Base-by-base conservation (phyloP, 2,329 filamentous ascomycete species). In the Epichloe aotearoae region DNA sequence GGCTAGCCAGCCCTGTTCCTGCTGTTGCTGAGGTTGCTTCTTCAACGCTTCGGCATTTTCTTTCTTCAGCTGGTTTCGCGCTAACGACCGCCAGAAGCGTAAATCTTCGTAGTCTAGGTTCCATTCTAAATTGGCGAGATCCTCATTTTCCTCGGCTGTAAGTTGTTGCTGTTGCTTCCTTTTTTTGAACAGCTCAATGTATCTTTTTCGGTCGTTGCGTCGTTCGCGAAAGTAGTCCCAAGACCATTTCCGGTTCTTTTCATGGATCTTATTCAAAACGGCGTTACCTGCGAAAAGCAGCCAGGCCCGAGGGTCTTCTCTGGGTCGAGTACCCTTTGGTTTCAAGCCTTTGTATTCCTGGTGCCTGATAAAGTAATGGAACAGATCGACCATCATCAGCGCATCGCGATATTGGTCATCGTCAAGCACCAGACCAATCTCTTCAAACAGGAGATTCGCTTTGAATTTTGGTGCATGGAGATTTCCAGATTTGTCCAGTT, bases 171-270 rank as follows among this genome's bases (percentile, higher is more conserved):
- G 83, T 55, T 84, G 79, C 62, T 88, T 89, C 66, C 83, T 87
- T 71, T 95, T 96, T 96, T 97, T 98, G 77, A 97, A 99, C 1
- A 98, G 71, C 53, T 88, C 82, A 54, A 97, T 96, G 64, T 98
- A 99, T 44, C 81, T 80, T 54, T 80, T 79, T 45, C 93, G 86
- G 60, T 97, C 86, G 64, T 98, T 91, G 57, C 93, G 80, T 50
- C 93, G 83, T 65, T 98, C 90, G 53, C 83, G 85, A 69, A 98
- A 94, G 66, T 89, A 98, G 38, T 79, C 89, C 93, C 94, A 98
- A 1, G 89, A 90, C 91, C 93, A 98, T 53, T 84, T 81, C 52
- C 84, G 81, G 65, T 98, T 97, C 33, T 83, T 82, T 52, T 98
- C 91, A 56, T 97, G 93, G 49, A 99, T 98, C 65, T 96, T 96